Conservation (phyloP, 2,329 filamentous ascomycete genomes). For the Penicillium sp. region DNA sequence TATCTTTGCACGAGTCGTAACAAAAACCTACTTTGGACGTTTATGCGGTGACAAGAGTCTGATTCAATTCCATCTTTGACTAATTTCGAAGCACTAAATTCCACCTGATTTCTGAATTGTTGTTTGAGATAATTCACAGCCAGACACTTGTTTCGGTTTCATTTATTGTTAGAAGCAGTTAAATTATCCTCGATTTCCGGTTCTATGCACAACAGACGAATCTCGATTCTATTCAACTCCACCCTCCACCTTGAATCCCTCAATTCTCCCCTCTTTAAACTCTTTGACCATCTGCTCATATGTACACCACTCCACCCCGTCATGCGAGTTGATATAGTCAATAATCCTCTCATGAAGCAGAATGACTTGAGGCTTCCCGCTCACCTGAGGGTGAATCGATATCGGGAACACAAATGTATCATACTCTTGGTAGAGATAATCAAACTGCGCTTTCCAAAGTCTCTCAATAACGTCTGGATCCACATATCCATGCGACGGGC, state of each 20-base stretch:
- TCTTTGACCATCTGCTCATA: constrained; percentile 72
- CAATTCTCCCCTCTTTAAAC: constrained; percentile 57
- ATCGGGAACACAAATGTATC: constrained; percentile 76
- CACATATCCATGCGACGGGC: constrained; percentile 13
- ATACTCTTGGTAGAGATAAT: constrained; percentile 72
- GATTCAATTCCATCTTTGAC: too few relatives aligned
- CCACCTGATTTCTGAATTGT: too few relatives aligned
- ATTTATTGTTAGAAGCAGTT: neutral
- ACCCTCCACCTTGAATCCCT: constrained; percentile 10
- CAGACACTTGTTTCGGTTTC: neutral
- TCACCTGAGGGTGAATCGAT: constrained; percentile 73
- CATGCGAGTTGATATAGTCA: constrained; percentile 66
- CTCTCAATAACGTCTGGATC: constrained; percentile 18
- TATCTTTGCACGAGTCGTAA: too few relatives aligned
- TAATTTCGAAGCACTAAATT: too few relatives aligned
- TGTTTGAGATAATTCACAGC: too few relatives aligned
- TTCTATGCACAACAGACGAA: neutral
- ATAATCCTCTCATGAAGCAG: constrained; percentile 74
- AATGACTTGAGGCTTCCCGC: constrained; percentile 70
- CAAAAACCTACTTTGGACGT: too few relatives aligned
- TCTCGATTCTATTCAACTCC: constrained; percentile 3
- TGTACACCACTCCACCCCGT: constrained; percentile 45
- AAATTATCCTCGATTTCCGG: neutral
- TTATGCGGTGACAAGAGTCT: too few relatives aligned
- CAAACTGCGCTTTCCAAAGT: constrained; percentile 38